Percentiles rank a stretch among this genome's conserved stretches.
These are phyloP conservation scores for Psilocybe subaeruginosa DNA, from an alignment of 768 basidiomycete genomes.

Conservation along the genomic window DNA sequence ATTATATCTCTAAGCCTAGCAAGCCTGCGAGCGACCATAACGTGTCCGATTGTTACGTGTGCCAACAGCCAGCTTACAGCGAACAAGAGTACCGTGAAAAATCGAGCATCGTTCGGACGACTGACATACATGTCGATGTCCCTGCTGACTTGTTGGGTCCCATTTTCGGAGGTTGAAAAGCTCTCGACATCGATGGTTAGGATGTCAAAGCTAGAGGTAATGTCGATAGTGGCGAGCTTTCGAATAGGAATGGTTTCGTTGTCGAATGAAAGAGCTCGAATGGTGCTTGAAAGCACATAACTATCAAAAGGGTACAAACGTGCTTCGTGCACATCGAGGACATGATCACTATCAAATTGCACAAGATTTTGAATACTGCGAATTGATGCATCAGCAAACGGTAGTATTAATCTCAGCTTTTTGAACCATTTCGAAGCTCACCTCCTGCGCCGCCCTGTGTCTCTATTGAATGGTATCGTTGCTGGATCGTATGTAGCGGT, in stretches of 20 bases:
- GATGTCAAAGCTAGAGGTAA: slow-evolving; percentile 51
- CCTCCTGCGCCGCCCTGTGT: slow-evolving; percentile 46
- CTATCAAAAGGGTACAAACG: slow-evolving; percentile 61
- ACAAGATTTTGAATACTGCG: slow-evolving; percentile 55
- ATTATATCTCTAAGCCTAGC: slow-evolving; percentile 32
- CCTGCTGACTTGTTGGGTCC: slow-evolving; percentile 33
- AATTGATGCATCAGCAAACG: not conserved
- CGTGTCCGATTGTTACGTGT: slow-evolving; percentile 51
- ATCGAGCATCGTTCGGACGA: slow-evolving; percentile 47
- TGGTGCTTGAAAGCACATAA: slow-evolving; percentile 50
- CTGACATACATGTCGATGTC: slow-evolving; percentile 49
- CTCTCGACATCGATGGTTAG: slow-evolving; percentile 37
- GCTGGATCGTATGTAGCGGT: slow-evolving; percentile 47
- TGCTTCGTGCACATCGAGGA: slow-evolving; percentile 56
- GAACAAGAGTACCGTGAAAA: slow-evolving; percentile 50
- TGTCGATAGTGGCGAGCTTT: slow-evolving; percentile 42
- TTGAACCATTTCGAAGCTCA: slow-evolving; percentile 18
- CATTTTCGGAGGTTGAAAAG: slow-evolving; percentile 26
- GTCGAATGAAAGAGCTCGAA: slow-evolving; percentile 40
- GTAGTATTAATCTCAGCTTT: not conserved
- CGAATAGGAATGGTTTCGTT: slow-evolving; percentile 45
- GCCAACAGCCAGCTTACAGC: slow-evolving; percentile 54
- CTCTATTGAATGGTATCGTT: slow-evolving; percentile 44
- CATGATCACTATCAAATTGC: slow-evolving; percentile 60
- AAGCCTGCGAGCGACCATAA: slow-evolving; percentile 42